Evolutionary conservation across 2,329 filamentous ascomycete species (phyloP).

Genomic region (Rhexocercosporidium sp.): DNA sequence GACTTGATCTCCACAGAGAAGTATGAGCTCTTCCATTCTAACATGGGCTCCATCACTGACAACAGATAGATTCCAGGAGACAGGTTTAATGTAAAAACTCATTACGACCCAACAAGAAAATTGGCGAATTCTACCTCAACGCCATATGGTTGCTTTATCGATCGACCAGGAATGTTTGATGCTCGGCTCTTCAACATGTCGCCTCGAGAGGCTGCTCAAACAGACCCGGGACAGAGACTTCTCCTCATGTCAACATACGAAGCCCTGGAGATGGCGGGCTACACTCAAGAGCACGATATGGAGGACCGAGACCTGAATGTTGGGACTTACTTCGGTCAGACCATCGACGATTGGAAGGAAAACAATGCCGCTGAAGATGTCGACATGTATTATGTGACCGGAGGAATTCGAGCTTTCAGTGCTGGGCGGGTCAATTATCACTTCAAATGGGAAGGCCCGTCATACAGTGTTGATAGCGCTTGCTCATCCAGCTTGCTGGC

Average conservation of each 20-base stretch:
- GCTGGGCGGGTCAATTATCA: conserved; percentile 12
- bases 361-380: conserved; percentile 28
- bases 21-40: neutral
- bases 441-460: conserved; percentile 4
- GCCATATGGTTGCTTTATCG: conserved; percentile 71
- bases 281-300: conserved; percentile 50
- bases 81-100: conserved; percentile 72
- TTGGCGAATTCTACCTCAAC: conserved; percentile 76
- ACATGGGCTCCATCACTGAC: neutral
- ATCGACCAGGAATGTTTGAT: conserved; percentile 77
- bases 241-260: conserved; percentile 61
- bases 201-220: conserved; percentile 77
- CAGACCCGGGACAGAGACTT: conserved; percentile 79
- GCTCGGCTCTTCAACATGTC: conserved; percentile 88
- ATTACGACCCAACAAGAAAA: conserved; percentile 73
- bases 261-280: conserved; percentile 78
- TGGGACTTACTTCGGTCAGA: conserved; percentile 32
- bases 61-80: conserved; percentile 57
- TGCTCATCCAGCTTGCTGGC: conserved; percentile 7
- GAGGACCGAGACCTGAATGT: conserved; percentile 16
- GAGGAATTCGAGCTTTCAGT: conserved; percentile 32
- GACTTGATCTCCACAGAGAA: conserved; percentile 64
- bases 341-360: conserved; percentile 32
- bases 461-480: conserved; percentile 4
- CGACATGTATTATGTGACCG: conserved; percentile 31